Conservation (phyloP, 805 yeast species). For the Cyberlindnera amylophila region DNA sequence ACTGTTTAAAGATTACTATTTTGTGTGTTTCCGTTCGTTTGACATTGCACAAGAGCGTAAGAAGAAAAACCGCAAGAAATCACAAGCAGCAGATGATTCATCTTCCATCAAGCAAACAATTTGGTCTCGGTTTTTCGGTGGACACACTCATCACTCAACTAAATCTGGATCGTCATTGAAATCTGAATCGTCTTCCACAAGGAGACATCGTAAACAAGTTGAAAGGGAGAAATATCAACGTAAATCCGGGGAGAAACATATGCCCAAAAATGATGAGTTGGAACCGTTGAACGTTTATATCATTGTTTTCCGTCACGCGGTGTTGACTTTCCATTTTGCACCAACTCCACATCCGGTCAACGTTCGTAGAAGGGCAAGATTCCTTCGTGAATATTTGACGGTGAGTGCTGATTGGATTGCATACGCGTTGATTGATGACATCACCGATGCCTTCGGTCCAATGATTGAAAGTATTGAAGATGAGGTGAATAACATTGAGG, state of each 20-base stretch:
- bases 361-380: constrained; percentile 87
- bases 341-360: constrained; percentile 96
- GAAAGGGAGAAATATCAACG: constrained; percentile 37
- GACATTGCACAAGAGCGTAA: constrained; percentile 74
- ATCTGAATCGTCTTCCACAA: constrained; percentile 25
- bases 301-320: constrained; percentile 87
- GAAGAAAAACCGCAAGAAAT: constrained; percentile 29
- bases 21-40: constrained; percentile 84
- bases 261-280: constrained; percentile 51
- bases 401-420: constrained; percentile 97
- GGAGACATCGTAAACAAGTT: constrained; percentile 29
- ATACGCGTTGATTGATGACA: constrained; percentile 93
- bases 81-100: constrained; percentile 1
- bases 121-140: constrained; percentile 12
- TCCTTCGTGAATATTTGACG: constrained; percentile 80
- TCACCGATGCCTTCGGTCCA: constrained; percentile 96
- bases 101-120: constrained; percentile 8
- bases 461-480: constrained; percentile 91
- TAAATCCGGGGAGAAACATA: constrained; percentile 42
- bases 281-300: constrained; percentile 91
- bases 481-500: constrained; percentile 93
- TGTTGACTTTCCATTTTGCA: constrained; percentile 87
- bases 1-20: constrained; percentile 82
- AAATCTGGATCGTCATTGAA: constrained; percentile 10
- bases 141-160: constrained; percentile 12